Base-by-base conservation (phyloP, 176 grass and related monocot species). In the Themeda triandra region DNA sequence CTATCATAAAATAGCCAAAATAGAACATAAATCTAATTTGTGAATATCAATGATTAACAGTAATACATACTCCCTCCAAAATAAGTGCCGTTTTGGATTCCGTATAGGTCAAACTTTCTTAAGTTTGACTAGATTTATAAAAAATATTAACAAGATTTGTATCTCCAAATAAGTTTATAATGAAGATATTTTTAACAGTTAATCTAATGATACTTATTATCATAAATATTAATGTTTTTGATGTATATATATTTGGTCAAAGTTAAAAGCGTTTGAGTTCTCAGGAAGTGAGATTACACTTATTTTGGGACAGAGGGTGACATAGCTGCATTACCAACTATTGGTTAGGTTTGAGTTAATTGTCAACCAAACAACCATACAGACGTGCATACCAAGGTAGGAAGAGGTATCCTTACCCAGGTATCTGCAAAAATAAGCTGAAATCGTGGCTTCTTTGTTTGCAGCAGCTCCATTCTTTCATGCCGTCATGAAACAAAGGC, bases 381-480 rank as follows among this genome's bases (percentile, higher is more conserved):
- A 27, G 32, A 17, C 23, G 2, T 86, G 72, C 35, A 72, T 46
- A 66, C 56, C 13, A 24, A 66, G 28, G 21, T 39, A 86, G 42
- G 28, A 66, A 45, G 23, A 86, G 64, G 59, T 35, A 69, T 85
- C n/a, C 73, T 80, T 98, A 98, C 96, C 96, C 96, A 66, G 96
- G 96, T 82, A 98, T 98, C 68, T 73, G 91, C 80, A 98, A 94
- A 89, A 98, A 98, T 88, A 98, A 92, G 86, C 91, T 98, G 87
- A 98, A 98, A 89, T 98, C 95, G 53, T 98, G 96, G 78, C 96
- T 98, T 98, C 77, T 87, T 94, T 96, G 89, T 86, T 96, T 98
- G 89, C 96, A 98, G 68, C 93, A 98, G 78, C 87, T 98, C 96
- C 96, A 98, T 80, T 98, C 89, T 89, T 98, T 98, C 93, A 92